Conservation (phyloP, 192 early-diverging fungal species). For the Backusella psychrophila region DNA sequence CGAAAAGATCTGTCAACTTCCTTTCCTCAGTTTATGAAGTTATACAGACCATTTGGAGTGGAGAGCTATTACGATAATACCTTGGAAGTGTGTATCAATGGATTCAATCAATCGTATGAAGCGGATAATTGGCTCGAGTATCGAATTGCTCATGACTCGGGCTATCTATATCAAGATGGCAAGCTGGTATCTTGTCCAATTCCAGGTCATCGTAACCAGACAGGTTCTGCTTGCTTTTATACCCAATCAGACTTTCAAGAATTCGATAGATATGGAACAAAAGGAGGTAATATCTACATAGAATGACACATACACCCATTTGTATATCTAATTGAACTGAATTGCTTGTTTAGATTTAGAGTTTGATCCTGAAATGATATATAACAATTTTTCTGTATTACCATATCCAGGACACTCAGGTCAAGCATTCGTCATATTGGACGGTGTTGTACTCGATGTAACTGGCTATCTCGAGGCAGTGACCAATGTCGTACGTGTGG, state of each 20-base stretch:
- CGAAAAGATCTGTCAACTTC: slow-evolving; percentile 33
- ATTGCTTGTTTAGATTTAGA: slow-evolving; percentile 10
- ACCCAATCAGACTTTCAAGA: slow-evolving; percentile 5
- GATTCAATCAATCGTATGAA: slow-evolving; percentile 7
- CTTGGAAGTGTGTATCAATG: slow-evolving; percentile 23
- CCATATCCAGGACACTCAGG: slow-evolving; percentile 1
- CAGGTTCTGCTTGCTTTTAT: slow-evolving; percentile 31
- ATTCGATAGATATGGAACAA: slow-evolving; percentile 8
- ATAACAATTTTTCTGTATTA: slow-evolving; percentile 15
- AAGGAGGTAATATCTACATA: slow-evolving; percentile 23
- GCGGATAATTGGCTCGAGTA: slow-evolving; percentile 35
- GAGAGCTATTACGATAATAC: slow-evolving; percentile 17
- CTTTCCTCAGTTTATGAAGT: slow-evolving; percentile 34
- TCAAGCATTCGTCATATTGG: slow-evolving; percentile 24
- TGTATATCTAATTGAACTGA: not conserved
- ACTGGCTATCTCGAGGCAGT: slow-evolving; percentile 29
- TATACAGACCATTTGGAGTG: slow-evolving; percentile 7
- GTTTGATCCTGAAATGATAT: slow-evolving; percentile 13
- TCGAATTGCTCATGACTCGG: slow-evolving; percentile 28
- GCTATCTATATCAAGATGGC: slow-evolving; percentile 16
- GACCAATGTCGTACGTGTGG: slow-evolving; percentile 18
- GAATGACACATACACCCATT: not conserved
- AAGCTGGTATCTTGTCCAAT: slow-evolving; percentile 30
- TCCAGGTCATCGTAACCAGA: slow-evolving; percentile 23
- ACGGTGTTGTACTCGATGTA: slow-evolving; percentile 36